Conservation (phyloP, 345 rosid species). For the Xanthoceras sorbifolium region DNA sequence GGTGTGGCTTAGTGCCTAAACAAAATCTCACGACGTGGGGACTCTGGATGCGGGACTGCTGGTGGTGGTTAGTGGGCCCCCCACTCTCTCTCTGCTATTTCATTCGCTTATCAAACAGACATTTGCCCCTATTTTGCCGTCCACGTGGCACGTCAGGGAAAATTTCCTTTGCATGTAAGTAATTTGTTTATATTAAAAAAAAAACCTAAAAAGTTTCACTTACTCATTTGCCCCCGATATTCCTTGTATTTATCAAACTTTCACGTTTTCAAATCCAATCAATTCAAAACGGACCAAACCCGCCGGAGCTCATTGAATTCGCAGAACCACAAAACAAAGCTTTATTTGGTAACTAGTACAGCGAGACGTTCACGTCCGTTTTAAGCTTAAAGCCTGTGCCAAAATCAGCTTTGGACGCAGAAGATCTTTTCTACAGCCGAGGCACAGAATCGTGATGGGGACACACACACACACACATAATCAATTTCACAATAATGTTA, state of each 20-base stretch:
- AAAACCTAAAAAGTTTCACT: not conserved
- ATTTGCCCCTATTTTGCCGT: slow-evolving; percentile 14
- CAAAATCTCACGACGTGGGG: slow-evolving; percentile 17
- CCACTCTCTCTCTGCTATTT: not conserved
- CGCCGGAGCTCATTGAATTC: not conserved
- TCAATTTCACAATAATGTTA: too few species aligned
- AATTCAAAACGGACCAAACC: not conserved
- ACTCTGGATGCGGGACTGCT: too few species aligned
- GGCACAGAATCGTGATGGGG: not conserved
- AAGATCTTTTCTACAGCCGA: slow-evolving; percentile 7
- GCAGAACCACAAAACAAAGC: not conserved
- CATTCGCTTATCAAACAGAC: slow-evolving; percentile 17
- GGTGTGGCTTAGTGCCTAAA: slow-evolving; percentile 21
- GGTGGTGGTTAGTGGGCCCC: not conserved
- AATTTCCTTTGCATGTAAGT: slow-evolving; percentile 9
- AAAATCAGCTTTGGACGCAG: slow-evolving; percentile 8
- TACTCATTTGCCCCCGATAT: not conserved
- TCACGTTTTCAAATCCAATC: not conserved
- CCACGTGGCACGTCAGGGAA: slow-evolving; percentile 24
- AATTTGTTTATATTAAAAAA: not conserved
- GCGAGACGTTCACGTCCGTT: not conserved
- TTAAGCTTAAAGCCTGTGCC: slow-evolving; percentile 12
- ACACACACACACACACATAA: not conserved
- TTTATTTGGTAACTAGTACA: not conserved
- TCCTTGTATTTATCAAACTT: not conserved